Percentiles rank a stretch among this genome's conserved stretches.
Conservation (phyloP, 106 monocot genomes). For the Dioscorea dumetorum region DNA sequence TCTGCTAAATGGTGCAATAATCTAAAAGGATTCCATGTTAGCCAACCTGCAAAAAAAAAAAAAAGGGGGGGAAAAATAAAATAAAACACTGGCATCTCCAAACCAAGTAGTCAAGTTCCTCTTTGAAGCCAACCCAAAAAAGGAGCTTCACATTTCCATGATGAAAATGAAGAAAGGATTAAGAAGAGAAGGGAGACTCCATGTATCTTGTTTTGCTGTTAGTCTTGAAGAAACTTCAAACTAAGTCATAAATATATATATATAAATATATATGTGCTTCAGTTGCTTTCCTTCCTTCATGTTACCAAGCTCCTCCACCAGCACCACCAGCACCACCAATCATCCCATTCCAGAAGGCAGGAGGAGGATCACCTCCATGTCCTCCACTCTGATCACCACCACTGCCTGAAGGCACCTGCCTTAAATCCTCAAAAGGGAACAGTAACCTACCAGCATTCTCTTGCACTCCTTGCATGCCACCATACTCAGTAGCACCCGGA, state of each 20-base stretch:
- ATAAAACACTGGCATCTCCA: not conserved
- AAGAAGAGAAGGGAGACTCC: not conserved
- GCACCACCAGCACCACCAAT: conserved; percentile 31
- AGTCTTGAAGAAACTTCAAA: conserved; percentile 2
- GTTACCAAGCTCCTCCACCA: conserved; percentile 7
- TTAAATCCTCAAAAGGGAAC: conserved; percentile 56
- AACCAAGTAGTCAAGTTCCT: not conserved
- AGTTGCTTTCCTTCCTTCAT: not conserved
- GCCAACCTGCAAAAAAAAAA: not conserved
- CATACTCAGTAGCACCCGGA: conserved; percentile 7
- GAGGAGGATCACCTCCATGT: conserved; percentile 29
- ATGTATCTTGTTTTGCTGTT: not conserved
- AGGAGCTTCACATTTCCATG: conserved; percentile 37
- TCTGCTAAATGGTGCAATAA: not conserved
- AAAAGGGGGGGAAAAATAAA: not conserved
- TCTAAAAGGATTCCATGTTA: conserved; percentile 1
- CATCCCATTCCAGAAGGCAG: conserved; percentile 58
- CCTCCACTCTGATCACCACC: conserved; percentile 21
- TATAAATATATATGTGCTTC: not conserved
- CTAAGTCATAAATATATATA: not conserved
- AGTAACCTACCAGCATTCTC: conserved; percentile 30
- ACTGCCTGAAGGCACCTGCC: conserved; percentile 16
- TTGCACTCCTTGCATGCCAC: conserved; percentile 10
- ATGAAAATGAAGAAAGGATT: conserved; percentile 1
- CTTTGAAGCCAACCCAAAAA: conserved; percentile 37